phyloP scores from a whole-genome alignment of 257 asterid genomes.

The Jacaranda copaia region DNA sequence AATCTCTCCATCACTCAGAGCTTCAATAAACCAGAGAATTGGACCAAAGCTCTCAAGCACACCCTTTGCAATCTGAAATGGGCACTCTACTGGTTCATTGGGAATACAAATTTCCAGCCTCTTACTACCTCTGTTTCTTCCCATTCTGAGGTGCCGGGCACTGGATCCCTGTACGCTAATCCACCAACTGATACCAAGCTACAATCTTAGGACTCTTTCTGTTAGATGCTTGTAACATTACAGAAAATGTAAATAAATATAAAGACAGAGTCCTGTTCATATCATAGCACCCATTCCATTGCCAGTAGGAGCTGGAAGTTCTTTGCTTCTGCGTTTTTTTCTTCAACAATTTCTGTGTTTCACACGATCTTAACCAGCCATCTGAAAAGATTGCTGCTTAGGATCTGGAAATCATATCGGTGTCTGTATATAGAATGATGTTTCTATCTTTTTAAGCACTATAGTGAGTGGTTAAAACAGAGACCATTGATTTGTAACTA shows the following conservation, averaged over 20 bases:
- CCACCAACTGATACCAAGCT: conserved; percentile 53
- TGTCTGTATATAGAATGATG: too few species aligned
- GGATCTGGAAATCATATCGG: too few species aligned
- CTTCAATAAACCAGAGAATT: conserved; percentile 89
- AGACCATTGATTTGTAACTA: not conserved
- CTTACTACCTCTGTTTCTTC: conserved; percentile 62
- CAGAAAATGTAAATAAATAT: conserved; percentile 1
- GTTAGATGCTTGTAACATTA: conserved; percentile 32
- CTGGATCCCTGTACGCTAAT: conserved; percentile 60
- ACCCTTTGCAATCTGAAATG: conserved; percentile 96
- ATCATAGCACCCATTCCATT: not conserved
- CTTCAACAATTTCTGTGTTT: too few species aligned
- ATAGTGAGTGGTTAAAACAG: too few species aligned
- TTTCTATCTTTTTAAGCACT: too few species aligned
- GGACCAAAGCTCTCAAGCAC: conserved; percentile 99
- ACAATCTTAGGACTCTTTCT: conserved; percentile 43
- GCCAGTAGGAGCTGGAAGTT: not conserved
- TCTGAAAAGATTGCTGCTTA: too few species aligned
- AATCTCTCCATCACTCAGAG: conserved; percentile 90
- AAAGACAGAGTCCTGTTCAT: not conserved
- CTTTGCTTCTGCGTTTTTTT: too few species aligned
- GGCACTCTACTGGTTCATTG: conserved; percentile 98
- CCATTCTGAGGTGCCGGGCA: conserved; percentile 59
- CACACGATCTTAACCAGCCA: too few species aligned
- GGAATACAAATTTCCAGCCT: conserved; percentile 95